Conservation (phyloP, 2,329 filamentous ascomycete species). For the Fusarium praegraminearum region DNA sequence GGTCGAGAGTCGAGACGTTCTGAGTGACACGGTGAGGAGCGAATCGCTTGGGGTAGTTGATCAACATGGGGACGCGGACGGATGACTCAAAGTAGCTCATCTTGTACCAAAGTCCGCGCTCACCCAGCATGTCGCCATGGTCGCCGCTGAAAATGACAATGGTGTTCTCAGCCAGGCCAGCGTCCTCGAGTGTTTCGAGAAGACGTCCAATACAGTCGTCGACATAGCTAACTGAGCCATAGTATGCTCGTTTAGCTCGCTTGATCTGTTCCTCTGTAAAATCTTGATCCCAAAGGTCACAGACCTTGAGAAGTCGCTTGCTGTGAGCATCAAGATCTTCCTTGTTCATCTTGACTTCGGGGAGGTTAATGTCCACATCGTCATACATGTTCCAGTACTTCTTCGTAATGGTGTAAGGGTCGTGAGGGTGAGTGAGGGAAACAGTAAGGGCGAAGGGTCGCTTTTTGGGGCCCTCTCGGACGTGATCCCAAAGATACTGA, state of each 20-base stretch:
- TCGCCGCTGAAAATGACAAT: constrained; percentile 94
- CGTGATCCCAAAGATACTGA: constrained; percentile 91
- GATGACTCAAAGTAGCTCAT: constrained; percentile 97
- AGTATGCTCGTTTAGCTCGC: constrained; percentile 87
- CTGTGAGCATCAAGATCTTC: constrained; percentile 89
- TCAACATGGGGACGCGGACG: constrained; percentile 86
- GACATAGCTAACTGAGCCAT: constrained; percentile 92
- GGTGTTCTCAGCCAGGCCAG: constrained; percentile 84
- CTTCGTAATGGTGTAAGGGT: constrained; percentile 93
- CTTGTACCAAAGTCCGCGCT: constrained; percentile 95
- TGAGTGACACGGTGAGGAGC: constrained; percentile 79
- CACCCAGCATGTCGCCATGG: constrained; percentile 95
- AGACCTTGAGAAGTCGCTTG: constrained; percentile 85
- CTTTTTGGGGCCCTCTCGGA: constrained; percentile 78
- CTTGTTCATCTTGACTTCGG: constrained; percentile 80
- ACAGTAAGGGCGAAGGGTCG: constrained; percentile 91
- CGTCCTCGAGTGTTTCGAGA: constrained; percentile 80
- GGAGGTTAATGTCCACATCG: constrained; percentile 85
- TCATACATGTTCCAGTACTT: constrained; percentile 96
- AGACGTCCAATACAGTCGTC: constrained; percentile 92
- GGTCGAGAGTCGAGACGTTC: constrained; percentile 91
- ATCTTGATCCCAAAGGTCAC: constrained; percentile 86
- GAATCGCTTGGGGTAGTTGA: constrained; percentile 83
- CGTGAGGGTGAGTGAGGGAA: constrained; percentile 93
- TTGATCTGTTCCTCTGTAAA: constrained; percentile 89